These are phyloP conservation scores for Daedalea quercina DNA, from an alignment of 768 basidiomycete genomes.

Conservation along the genomic window DNA sequence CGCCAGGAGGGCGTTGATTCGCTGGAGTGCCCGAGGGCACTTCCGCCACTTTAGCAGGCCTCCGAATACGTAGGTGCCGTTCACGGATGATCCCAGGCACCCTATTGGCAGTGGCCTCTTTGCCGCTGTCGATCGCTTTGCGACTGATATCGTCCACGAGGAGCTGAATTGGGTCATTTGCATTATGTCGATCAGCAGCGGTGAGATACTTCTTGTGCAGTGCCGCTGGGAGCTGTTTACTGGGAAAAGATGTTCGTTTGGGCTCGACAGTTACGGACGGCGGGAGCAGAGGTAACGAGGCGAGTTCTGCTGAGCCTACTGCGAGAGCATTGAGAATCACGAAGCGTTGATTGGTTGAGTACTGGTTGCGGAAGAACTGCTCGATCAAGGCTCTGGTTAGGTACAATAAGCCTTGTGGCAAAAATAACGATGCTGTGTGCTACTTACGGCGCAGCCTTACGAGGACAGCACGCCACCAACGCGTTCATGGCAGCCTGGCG, in stretches of 20 bases:
- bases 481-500: constrained; percentile 75
- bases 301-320: constrained; percentile 80
- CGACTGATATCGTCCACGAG: constrained; percentile 60
- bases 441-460: constrained; percentile 75
- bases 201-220: constrained; percentile 67
- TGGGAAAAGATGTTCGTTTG: constrained; percentile 58
- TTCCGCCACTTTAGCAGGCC: constrained; percentile 40
- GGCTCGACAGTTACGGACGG: constrained; percentile 23
- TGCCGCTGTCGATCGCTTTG: constrained; percentile 54
- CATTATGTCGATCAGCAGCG: constrained; percentile 26
- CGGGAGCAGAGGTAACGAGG: constrained; percentile 33
- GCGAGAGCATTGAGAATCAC: constrained; percentile 84
- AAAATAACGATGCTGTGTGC: neutral
- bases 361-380: constrained; percentile 92
- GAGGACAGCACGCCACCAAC: constrained; percentile 73
- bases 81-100: constrained; percentile 64
- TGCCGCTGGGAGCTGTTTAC: constrained; percentile 65
- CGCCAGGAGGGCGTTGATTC: constrained; percentile 4
- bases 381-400: constrained; percentile 68
- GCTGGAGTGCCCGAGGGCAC: constrained; percentile 20
- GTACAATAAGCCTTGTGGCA: neutral
- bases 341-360: constrained; percentile 81
- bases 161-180: constrained; percentile 39
- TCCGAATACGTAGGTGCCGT: constrained; percentile 61
- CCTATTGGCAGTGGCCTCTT: constrained; percentile 45